Evolutionary conservation across 345 rosid species (phyloP), one percentile per base, ranked within the genome.

Genomic region (Aurinia saxatilis): DNA sequence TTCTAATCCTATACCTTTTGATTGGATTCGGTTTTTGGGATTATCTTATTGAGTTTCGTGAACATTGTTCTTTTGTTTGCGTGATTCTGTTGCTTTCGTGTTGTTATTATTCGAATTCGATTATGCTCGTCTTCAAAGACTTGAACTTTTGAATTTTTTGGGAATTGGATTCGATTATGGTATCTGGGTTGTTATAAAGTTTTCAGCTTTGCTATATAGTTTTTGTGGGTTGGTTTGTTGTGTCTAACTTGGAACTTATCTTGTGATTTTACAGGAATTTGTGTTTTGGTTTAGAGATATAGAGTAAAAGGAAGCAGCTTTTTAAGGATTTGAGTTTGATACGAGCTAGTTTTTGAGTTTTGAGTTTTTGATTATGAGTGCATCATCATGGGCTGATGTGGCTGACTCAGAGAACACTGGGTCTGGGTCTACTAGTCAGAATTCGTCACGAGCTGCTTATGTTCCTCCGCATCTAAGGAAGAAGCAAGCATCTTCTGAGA

Each of bases 311-410:
- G 48, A 33, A 36, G 49, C 40, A 60, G 30, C 67, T 53, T 38
- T 23, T 38, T 23, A 11, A 69, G 40, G 52, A 14, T 34, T 60
- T 53, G 21, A 38, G 30, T 60, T 21, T 11, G 8, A 34, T 44
- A 49, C 30, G n/a, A 62, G 52, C 37, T 50, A 54, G 16, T 53
- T 39, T 63, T 66, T 5, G 31, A 47, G 17, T 47, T 12, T 48
- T 60, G 39, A 39, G 29, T 10, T 49, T 60, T 60, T 15, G 45
- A 65, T 75, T 76, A 75, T 78, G 87, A 84, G 72, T 82, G 83
- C 81, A 67, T 4, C 25, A 21, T 87, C 97, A 77, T 93, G 99
- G 99, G 99, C 99, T 11, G 99, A 93, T 82, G 97, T 81, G 72
- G 98, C 88, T 55, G 87, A 83, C 70, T 76, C 98, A 74, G 97